Base-by-base conservation (phyloP, 371 early-diverging fungal genomes). In the Lichtheimia hyalospora region DNA sequence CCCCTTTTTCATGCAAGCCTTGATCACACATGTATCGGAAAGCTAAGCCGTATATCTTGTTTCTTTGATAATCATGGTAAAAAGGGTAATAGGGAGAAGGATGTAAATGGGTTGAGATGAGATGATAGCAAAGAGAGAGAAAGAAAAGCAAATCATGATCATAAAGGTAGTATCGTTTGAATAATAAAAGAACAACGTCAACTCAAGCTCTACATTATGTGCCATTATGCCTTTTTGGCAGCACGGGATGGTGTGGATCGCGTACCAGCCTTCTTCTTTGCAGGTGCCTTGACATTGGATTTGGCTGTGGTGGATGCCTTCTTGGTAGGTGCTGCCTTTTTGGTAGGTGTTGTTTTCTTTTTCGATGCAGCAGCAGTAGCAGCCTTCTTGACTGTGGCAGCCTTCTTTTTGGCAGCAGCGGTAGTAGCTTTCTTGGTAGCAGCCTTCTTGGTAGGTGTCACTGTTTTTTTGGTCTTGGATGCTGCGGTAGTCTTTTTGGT, bases 211-310 rank as follows among this genome's bases (percentile, higher is more conserved):
- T 27, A 27, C 27, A 27, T 27, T 3, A 7, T 27, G 27, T 4
- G 27, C 27, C 3, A 34, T 34, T 10, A 34, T 6, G 66, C 69
- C 70, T 75, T 74, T 70, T 75, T 66, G 62, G 73, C 53, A 49
- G 78, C 51, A 63, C 72, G 71, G 69, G 78, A 71, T 67, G 68
- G 65, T 56, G 66, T 69, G 44, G 51, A 15, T 14, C 18, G 15
- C 13, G 56, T 23, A 24, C 79, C 66, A 62, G 66, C 70, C 73
- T 79, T 78, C 71, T 79, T 77, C 65, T 5, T 66, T 61, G 14
- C 73, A 70, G 40, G 71, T 51, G 27, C 57, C 49, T 57, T 57
- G 15, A 57, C 57, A 48, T 39, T 39, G 8, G 57, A 46, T 56
- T 64, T 42, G 73, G 75, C 84, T 71, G 73, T 42, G 73, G 63